A percentile compares a stretch with the other conserved stretches of the same genome.
phyloP scores from a whole-genome alignment of 345 rosid genomes.

The Luvunga scandens region DNA sequence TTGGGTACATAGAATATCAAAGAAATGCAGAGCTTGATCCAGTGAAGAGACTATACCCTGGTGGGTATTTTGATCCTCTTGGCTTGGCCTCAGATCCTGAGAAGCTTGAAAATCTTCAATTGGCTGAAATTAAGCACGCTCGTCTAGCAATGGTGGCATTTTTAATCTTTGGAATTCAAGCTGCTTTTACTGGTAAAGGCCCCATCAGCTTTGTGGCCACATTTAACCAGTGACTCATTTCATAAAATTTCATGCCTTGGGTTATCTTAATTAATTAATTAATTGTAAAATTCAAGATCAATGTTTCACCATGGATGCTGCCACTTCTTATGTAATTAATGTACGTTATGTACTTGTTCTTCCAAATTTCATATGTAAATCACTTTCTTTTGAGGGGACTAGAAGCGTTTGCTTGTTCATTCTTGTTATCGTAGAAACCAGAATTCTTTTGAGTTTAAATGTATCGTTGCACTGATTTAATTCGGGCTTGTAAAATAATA shows the following conservation, averaged over 20 bases:
- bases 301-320: background rate
- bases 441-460: too few species aligned
- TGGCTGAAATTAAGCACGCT: constrained; percentile 85
- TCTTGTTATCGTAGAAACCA: too few species aligned
- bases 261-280: background rate
- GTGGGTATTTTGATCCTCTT: constrained; percentile 83
- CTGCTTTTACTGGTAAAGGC: constrained; percentile 77
- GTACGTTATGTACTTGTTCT: background rate
- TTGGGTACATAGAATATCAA: constrained; percentile 65
- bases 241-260: background rate
- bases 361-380: background rate
- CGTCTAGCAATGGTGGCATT: constrained; percentile 88
- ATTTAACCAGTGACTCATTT: constrained; percentile 36
- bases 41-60: constrained; percentile 70
- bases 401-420: too few species aligned
- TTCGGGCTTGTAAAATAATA: too few species aligned
- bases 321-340: background rate
- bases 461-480: too few species aligned
- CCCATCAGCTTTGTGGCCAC: constrained; percentile 78
- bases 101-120: constrained; percentile 54
- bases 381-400: background rate
- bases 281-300: background rate
- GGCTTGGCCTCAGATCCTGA: constrained; percentile 76
- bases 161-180: constrained; percentile 72
- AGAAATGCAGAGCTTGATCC: constrained; percentile 78